These are phyloP conservation scores for Bipolaris bicolor DNA, from an alignment of 2,329 filamentous ascomycete species.

Conservation along the genomic window DNA sequence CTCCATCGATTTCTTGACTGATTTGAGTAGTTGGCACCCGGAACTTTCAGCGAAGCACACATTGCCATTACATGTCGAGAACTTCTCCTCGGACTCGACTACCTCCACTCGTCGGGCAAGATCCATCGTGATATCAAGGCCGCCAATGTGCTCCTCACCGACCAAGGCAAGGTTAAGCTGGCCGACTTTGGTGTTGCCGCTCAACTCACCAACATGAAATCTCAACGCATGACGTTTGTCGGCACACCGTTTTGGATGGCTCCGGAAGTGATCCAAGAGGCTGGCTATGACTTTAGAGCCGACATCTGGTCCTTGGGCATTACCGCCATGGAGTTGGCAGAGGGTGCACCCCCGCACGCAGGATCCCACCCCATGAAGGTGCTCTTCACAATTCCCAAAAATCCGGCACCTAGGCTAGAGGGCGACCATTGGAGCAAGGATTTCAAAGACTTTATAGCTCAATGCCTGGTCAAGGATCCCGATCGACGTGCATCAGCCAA, in stretches of 20 bases:
- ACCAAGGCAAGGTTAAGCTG: conserved; percentile 88
- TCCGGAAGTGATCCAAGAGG: conserved; percentile 96
- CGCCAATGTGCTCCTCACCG: conserved; percentile 92
- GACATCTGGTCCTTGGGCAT: conserved; percentile 98
- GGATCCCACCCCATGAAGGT: conserved; percentile 99
- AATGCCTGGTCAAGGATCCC: conserved; percentile 91
- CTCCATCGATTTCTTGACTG: conserved; percentile 16
- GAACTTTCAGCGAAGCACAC: conserved; percentile 83
- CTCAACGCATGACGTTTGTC: conserved; percentile 95
- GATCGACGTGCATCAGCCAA: conserved; percentile 83
- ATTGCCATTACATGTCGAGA: conserved; percentile 95
- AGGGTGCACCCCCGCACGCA: conserved; percentile 90
- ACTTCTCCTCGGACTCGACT: conserved; percentile 86
- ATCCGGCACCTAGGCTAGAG: conserved; percentile 81
- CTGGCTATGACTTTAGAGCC: conserved; percentile 95
- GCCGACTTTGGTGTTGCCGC: conserved; percentile 97
- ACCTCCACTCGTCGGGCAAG: conserved; percentile 91
- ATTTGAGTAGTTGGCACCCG: conserved; percentile 77
- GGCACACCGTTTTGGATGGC: conserved; percentile 99
- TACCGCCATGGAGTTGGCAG: conserved; percentile 88
- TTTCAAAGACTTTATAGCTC: conserved; percentile 91
- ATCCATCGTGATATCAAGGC: conserved; percentile 98
- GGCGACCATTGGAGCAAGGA: conserved; percentile 81
- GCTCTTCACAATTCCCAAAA: conserved; percentile 93
- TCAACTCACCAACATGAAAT: conserved; percentile 96